Evolutionary conservation across 768 basidiomycete genomes (phyloP), one percentile per base, ranked within the genome.

Genomic region (Amanita molliuscula): DNA sequence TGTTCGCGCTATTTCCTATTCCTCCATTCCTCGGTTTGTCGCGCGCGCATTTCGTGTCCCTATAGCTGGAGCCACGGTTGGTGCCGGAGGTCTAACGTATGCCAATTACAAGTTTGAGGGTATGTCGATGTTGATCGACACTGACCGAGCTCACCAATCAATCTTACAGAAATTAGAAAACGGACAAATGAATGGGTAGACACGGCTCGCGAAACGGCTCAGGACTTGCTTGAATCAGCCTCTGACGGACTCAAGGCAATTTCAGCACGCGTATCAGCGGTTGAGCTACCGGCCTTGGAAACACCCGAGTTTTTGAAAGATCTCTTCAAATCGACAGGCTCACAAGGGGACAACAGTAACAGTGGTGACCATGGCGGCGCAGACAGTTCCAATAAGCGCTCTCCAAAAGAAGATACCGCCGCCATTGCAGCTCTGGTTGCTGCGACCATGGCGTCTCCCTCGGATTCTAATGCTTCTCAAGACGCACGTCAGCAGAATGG

Each of bases 21-120:
- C 82, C 3, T 85, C 90, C 8, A 85, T 96, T 53, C 93, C 93
- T n/a, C 73, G 82, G 55, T 88, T 95, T 55, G 79, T 95, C 40
- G 81, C 84, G 0, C 76, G 90, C 40, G 92, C 92, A 0, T 92
- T 96, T 59, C 74, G 86, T 45, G 81, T 96, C 1, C 93, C 93
- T 23, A 76, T 91, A 52, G 92, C 90, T 13, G 91, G 87, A 5
- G 86, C 83, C 31, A 90, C 90, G 1, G 78, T 94, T 21, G 94
- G 94, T 3, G 93, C 87, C 0, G 94, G 94, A 8, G 84, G 90
- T 0, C 69, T 95, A 50, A 90, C 89, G 4, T 98, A 96, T 67
- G 94, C 92, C 18, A 93, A 95, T 64, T 95, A 95, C 72, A 93
- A 93, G 69, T 84, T 95, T 59, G 94, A 98, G 72, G 90, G 94